These are phyloP conservation scores for Pilaira anomala DNA, from an alignment of 192 early-diverging fungal species.

Conservation along the genomic window DNA sequence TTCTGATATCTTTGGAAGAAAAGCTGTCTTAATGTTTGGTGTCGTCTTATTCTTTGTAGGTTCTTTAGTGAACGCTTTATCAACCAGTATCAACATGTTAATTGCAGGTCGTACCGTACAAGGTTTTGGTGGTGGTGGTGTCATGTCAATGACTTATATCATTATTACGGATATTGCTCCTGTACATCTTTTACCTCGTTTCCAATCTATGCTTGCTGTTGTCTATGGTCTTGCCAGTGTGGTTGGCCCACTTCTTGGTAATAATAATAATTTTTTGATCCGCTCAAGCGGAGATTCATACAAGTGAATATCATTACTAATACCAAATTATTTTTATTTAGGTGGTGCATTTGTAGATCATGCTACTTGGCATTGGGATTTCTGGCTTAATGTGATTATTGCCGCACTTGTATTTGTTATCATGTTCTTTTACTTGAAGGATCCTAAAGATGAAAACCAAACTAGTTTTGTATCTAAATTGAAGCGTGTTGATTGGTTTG, in stretches of 20 bases:
- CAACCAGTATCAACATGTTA: conserved; percentile 61
- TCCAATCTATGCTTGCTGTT: conserved; percentile 57
- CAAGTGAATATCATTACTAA: too few relatives aligned
- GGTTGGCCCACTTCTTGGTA: conserved; percentile 56
- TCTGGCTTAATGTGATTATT: conserved; percentile 45
- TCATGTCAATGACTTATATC: conserved; percentile 60
- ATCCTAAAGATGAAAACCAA: conserved; percentile 39
- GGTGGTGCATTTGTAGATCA: conserved; percentile 70
- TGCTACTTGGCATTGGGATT: conserved; percentile 68
- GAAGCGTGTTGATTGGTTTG: conserved; percentile 58
- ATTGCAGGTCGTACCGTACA: conserved; percentile 59
- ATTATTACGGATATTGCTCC: conserved; percentile 72
- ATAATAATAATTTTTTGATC: not conserved
- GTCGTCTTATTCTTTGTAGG: conserved; percentile 41
- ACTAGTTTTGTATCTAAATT: conserved; percentile 48
- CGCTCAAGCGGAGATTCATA: conserved; percentile 51
- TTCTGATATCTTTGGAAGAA: conserved; percentile 38
- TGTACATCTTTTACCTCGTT: conserved; percentile 62
- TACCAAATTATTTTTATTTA: conserved; percentile 10
- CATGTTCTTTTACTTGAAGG: conserved; percentile 40
- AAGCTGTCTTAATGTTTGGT: conserved; percentile 24
- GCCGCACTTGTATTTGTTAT: conserved; percentile 9
- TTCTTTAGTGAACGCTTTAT: conserved; percentile 51
- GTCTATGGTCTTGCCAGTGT: conserved; percentile 62
- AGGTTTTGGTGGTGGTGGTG: conserved; percentile 64